Evolutionary conservation across 1,139 yeast genomes (phyloP).

Genomic region (Sugiyamaella novakii): DNA sequence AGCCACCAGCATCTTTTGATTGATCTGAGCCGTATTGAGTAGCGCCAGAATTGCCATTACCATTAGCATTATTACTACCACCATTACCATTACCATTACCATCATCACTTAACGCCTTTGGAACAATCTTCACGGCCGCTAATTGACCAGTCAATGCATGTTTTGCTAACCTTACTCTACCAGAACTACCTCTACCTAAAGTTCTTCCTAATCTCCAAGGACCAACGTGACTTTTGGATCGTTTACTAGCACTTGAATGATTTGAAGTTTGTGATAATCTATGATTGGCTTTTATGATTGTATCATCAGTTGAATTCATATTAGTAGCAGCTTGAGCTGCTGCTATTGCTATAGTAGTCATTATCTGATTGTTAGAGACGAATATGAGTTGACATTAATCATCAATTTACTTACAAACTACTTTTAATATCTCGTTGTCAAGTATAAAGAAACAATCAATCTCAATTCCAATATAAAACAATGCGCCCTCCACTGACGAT

Average conservation of each 20-base stretch:
- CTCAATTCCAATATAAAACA: too few species aligned
- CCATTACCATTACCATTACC: slow-evolving; percentile 26
- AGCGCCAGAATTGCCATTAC: slow-evolving; percentile 19
- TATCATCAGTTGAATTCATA: neutral
- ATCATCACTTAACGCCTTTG: slow-evolving; percentile 60
- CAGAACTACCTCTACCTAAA: slow-evolving; percentile 92
- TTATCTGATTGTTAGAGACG: too few species aligned
- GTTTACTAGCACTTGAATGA: slow-evolving; percentile 48
- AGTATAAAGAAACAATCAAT: too few species aligned
- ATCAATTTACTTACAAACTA: too few species aligned
- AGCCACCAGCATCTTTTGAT: slow-evolving; percentile 55
- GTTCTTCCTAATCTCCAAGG: slow-evolving; percentile 98
- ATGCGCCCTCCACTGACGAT: too few species aligned
- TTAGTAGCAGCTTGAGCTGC: slow-evolving; percentile 23
- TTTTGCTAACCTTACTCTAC: slow-evolving; percentile 89
- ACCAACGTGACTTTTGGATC: slow-evolving; percentile 77
- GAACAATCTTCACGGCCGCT: slow-evolving; percentile 96
- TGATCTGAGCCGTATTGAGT: slow-evolving; percentile 23
- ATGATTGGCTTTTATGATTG: slow-evolving; percentile 58
- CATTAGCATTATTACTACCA: slow-evolving; percentile 23
- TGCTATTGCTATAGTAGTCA: slow-evolving; percentile 25
- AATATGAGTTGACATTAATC: too few species aligned
- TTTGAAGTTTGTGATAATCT: slow-evolving; percentile 67
- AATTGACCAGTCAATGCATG: slow-evolving; percentile 80
- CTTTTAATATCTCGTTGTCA: too few species aligned